These are phyloP conservation scores for Euphorbia lathyris DNA, from an alignment of 345 rosid genomes.

Conservation along the genomic window DNA sequence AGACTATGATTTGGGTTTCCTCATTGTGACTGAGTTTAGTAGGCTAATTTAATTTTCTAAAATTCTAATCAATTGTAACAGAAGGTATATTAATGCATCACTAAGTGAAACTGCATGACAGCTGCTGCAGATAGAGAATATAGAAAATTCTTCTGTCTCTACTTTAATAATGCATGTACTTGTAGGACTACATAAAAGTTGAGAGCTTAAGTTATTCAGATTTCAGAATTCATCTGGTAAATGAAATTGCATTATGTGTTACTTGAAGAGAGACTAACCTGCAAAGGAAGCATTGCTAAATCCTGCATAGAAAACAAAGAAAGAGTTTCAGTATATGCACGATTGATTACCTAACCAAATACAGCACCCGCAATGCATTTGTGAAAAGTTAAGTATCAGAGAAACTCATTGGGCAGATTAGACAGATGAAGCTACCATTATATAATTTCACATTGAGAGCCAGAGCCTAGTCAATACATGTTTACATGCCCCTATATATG, in stretches of 20 bases:
- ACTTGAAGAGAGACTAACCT: constrained; percentile 42
- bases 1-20: background rate
- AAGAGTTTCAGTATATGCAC: background rate
- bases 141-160: background rate
- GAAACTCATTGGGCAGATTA: background rate
- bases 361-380: background rate
- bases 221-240: background rate
- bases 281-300: constrained; percentile 59
- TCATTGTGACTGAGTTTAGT: background rate
- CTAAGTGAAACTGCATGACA: background rate
- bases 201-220: background rate
- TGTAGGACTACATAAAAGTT: background rate
- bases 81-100: background rate
- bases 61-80: background rate
- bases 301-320: constrained; percentile 41
- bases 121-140: background rate
- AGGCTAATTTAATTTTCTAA: background rate
- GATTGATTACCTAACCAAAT: background rate
- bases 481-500: background rate
- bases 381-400: no score
- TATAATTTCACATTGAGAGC: background rate
- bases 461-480: no score
- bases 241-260: background rate
- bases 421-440: background rate
- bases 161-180: background rate